Evolutionary conservation across 1,284 basidiomycete genomes (phyloP), one percentile per base, ranked within the genome.

Genomic region (Ceratorhiza oryzae-sativae): DNA sequence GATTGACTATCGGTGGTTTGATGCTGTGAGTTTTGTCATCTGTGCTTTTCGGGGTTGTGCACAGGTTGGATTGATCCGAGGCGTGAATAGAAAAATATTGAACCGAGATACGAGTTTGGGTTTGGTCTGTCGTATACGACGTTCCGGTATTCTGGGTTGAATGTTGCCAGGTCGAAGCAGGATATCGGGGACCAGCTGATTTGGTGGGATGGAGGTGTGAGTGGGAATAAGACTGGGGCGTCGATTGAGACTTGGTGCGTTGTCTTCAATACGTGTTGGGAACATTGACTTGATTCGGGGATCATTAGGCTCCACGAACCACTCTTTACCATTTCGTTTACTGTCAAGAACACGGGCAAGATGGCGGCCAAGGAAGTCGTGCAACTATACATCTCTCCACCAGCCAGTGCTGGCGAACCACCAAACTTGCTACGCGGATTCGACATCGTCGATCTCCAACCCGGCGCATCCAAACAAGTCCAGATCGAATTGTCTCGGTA

Each of bases 71-170:
- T n/a, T n/a, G n/a, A n/a, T n/a, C n/a, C n/a, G 72, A 77, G 81
- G 42, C 83, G 81, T 71, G 82, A 83, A 60, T 78, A 80, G 42
- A 79, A 79, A 42, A 78, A 80, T 39, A 73, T 83, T 15, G 76
- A 77, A 8, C 81, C 84, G 18, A 79, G 83, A 53, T 87, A 85
- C 77, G 80, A 86, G 8, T 86, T 87, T 75, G 86, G 86, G 0
- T 75, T 78, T 73, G 80, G 81, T 42, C 80, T 88, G 18, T 84
- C 84, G 20, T 87, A 88, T 77, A 83, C 87, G 1, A 79, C 81
- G 6, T 87, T 86, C 75, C 77, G 80, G 51, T 85, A 84, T 74
- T 80, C 80, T 23, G 76, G 79, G 58, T 77, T 85, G 46, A 65
- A 77, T 18, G 60, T 74, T 18, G 13, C 49, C 25, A 34, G 36